Evolutionary conservation across 805 yeast genomes (phyloP).

Genomic region (Pichia thaimueangensis): DNA sequence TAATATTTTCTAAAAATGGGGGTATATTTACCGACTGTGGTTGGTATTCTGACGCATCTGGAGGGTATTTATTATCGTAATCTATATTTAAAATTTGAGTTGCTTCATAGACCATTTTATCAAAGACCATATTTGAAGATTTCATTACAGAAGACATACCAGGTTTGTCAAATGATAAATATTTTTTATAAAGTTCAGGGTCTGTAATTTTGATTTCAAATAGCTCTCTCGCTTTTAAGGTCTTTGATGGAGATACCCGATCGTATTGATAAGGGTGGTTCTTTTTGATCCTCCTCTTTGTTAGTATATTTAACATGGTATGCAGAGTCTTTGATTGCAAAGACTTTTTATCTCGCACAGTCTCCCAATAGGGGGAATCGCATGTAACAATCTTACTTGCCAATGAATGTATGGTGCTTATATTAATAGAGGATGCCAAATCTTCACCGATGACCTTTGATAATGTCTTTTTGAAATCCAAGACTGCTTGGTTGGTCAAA

Average conservation of each 20-base stretch:
- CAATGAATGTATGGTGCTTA: constrained; percentile 60
- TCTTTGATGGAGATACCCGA: too few species aligned
- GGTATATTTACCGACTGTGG: constrained; percentile 2
- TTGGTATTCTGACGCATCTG: too few species aligned
- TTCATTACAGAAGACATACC: background rate
- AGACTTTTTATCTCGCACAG: constrained; percentile 43
- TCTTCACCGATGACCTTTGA: constrained; percentile 29
- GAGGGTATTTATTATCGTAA: background rate
- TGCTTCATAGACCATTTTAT: constrained; percentile 14
- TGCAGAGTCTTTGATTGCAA: constrained; percentile 6
- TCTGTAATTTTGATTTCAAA: background rate
- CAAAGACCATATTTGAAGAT: constrained; percentile 6
- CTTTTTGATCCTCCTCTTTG: too few species aligned
- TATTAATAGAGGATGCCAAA: constrained; percentile 30
- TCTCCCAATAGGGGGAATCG: constrained; percentile 27
- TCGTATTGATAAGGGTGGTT: too few species aligned
- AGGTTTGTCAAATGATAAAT: background rate
- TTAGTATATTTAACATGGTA: too few species aligned
- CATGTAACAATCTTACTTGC: constrained; percentile 45
- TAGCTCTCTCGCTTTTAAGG: too few species aligned
- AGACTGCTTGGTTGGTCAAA: constrained; percentile 65
- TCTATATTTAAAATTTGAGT: background rate
- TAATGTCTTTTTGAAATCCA: constrained; percentile 34
- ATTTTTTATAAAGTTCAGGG: constrained; percentile 2
- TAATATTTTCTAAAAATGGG: background rate